These are phyloP conservation scores for Orychophragmus violaceus DNA, from an alignment of 345 rosid genomes.

Conservation along the genomic window DNA sequence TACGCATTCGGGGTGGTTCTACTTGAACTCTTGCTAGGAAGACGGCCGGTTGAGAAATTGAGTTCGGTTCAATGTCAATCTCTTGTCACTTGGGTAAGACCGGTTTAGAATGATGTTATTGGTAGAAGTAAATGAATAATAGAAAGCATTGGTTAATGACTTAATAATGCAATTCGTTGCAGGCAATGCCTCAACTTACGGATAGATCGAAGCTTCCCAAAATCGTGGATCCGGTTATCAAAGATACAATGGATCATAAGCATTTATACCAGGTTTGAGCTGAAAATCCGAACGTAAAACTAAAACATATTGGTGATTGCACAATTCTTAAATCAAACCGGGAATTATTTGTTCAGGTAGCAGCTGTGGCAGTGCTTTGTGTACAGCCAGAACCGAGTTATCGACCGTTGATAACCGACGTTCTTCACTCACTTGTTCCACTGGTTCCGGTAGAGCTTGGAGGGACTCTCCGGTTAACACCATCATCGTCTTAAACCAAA, in stretches of 20 bases:
- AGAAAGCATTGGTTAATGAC: not conserved
- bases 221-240: conserved; percentile 75
- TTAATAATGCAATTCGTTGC: conserved; percentile 15
- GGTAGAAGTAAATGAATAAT: not conserved
- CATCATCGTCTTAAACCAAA: conserved; percentile 12
- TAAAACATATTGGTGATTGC: not conserved
- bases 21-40: conserved; percentile 81
- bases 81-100: conserved; percentile 84
- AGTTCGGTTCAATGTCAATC: conserved; percentile 85
- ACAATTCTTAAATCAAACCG: not conserved
- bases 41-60: conserved; percentile 81
- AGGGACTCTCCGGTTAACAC: conserved; percentile 58
- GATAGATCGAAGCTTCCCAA: conserved; percentile 79
- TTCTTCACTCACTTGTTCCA: conserved; percentile 81
- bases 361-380: conserved; percentile 90
- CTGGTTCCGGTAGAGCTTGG: conserved; percentile 81
- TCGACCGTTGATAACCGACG: conserved; percentile 83
- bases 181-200: conserved; percentile 99
- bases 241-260: conserved; percentile 66
- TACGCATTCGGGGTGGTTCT: conserved; percentile 92
- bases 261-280: conserved; percentile 98
- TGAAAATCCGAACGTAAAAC: no score
- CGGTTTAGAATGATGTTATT: not conserved
- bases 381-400: conserved; percentile 91
- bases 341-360: conserved; percentile 45